Evolutionary conservation across 176 grass and related monocot genomes (phyloP).

Genomic region (Zoysia pacifica): DNA sequence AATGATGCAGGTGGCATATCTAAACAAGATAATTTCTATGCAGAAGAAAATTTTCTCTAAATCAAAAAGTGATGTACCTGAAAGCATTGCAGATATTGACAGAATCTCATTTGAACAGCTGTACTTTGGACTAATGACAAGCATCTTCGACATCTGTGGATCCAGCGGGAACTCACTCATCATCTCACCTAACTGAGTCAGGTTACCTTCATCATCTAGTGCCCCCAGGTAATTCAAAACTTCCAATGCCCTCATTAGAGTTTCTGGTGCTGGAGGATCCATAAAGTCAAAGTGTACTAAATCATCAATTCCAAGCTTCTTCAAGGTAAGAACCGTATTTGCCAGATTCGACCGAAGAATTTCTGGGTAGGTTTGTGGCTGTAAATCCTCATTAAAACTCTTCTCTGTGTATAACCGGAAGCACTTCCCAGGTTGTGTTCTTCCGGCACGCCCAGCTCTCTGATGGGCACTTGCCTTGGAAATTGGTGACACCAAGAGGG

Average conservation of each 20-base stretch:
- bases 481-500: slow-evolving; percentile 85
- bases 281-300: slow-evolving; percentile 96
- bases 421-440: slow-evolving; percentile 89
- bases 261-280: slow-evolving; percentile 96
- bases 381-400: slow-evolving; percentile 88
- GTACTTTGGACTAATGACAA: slow-evolving; percentile 83
- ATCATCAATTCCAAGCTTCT: slow-evolving; percentile 97
- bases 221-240: slow-evolving; percentile 90
- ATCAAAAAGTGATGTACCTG: slow-evolving; percentile 65
- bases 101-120: slow-evolving; percentile 98
- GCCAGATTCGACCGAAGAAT: slow-evolving; percentile 88
- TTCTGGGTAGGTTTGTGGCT: slow-evolving; percentile 88
- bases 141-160: slow-evolving; percentile 97
- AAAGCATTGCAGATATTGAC: slow-evolving; percentile 88
- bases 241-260: slow-evolving; percentile 82
- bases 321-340: slow-evolving; percentile 85
- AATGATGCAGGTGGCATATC: slow-evolving; percentile 1
- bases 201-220: slow-evolving; percentile 80
- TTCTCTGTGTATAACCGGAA: slow-evolving; percentile 87
- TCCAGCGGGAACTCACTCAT: slow-evolving; percentile 96
- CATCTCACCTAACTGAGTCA: slow-evolving; percentile 72
- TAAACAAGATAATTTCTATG: slow-evolving; percentile 10
- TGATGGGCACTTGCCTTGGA: slow-evolving; percentile 96
- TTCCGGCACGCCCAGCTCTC: slow-evolving; percentile 86
- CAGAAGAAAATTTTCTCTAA: slow-evolving; percentile 33